phyloP scores from a whole-genome alignment of 495 filamentous ascomycete genomes.

The Trichoderma parareesei region DNA sequence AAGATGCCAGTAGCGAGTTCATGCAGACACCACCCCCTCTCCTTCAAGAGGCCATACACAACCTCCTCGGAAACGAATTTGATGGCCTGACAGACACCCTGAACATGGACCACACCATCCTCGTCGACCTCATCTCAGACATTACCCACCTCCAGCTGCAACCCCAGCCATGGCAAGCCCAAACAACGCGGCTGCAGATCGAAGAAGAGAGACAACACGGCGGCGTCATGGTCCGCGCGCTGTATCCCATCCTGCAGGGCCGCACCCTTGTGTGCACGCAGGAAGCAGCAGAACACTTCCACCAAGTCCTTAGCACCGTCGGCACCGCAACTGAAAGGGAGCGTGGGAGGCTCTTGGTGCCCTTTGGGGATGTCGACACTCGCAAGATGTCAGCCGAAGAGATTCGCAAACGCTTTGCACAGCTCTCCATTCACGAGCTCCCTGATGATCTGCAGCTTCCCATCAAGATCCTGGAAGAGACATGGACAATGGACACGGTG shows the following conservation, averaged over 20 bases:
- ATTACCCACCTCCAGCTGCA: constrained; percentile 50
- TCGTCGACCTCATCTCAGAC: constrained; percentile 65
- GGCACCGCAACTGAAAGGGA: constrained; percentile 54
- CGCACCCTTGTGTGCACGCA: constrained; percentile 52
- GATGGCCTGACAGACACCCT: constrained; percentile 47
- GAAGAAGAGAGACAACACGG: constrained; percentile 49
- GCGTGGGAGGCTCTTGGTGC: constrained; percentile 48
- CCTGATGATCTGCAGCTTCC: constrained; percentile 23
- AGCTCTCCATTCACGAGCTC: constrained; percentile 21
- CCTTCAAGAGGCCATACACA: constrained; percentile 26
- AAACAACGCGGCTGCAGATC: constrained; percentile 55
- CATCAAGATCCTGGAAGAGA: constrained; percentile 19
- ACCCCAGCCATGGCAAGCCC: constrained; percentile 41
- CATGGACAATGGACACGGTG: constrained; percentile 6
- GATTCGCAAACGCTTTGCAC: constrained; percentile 17
- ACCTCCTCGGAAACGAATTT: constrained; percentile 47
- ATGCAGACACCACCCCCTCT: constrained; percentile 16
- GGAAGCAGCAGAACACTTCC: constrained; percentile 55
- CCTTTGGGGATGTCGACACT: constrained; percentile 10
- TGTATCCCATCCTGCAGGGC: constrained; percentile 54
- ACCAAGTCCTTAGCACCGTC: constrained; percentile 58
- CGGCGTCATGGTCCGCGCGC: constrained; percentile 48
- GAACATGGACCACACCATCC: constrained; percentile 68
- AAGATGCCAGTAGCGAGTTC: constrained; percentile 7
- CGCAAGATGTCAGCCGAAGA: background rate